These are phyloP conservation scores for Eimeria brunetti DNA, from an alignment of 169 alveolate genomes.

Conservation along the genomic window DNA sequence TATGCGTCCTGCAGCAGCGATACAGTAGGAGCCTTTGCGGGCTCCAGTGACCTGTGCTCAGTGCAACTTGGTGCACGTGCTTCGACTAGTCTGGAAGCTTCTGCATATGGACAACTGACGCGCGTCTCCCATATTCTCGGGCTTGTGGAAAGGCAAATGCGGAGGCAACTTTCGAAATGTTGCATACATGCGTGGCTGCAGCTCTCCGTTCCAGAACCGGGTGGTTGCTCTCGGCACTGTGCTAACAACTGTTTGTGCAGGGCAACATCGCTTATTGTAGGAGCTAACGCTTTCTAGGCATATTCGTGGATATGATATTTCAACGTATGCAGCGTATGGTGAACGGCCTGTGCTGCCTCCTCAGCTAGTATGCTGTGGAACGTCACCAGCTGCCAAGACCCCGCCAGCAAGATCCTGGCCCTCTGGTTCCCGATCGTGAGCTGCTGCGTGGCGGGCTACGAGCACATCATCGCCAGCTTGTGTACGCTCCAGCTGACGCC, in stretches of 20 bases:
- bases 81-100: too few relatives aligned
- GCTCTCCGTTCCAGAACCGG: background rate
- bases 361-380: constrained; percentile 41
- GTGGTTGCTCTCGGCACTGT: background rate
- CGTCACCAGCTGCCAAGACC: constrained; percentile 54
- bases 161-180: background rate
- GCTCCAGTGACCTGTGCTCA: too few relatives aligned
- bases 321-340: background rate
- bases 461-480: constrained; percentile 65
- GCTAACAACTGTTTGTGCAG: background rate
- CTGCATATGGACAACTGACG: too few relatives aligned
- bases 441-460: constrained; percentile 69
- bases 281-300: background rate
- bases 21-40: too few relatives aligned
- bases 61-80: too few relatives aligned
- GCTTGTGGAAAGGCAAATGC: background rate
- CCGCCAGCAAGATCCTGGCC: constrained; percentile 60
- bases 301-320: background rate
- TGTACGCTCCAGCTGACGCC: constrained; percentile 36
- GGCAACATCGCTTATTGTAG: background rate
- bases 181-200: background rate
- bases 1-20: too few relatives aligned
- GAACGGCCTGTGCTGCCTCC: background rate
- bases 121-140: too few relatives aligned
- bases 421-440: constrained; percentile 74